Base-by-base conservation (phyloP, 805 yeast species). In the Wickerhamomyces bisporus region DNA sequence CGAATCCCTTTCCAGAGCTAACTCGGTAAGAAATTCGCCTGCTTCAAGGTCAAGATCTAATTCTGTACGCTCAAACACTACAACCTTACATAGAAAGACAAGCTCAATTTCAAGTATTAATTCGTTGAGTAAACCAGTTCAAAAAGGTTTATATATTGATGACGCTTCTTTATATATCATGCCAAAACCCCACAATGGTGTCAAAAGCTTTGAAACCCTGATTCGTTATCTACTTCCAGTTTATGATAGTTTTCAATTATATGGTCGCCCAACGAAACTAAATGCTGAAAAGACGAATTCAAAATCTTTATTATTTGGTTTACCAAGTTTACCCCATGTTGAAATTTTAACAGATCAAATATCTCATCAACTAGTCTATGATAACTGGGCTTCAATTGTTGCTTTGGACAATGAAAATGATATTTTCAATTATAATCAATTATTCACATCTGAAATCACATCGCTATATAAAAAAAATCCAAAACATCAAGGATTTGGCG, bases 101-200 rank as follows among this genome's bases (percentile, higher is more conserved):
- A 25, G 34, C 4, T 48, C 50, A n/a, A 15, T 33, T 2, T 38
- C 34, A 12, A 45, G 52, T 3, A 25, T 31, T 11, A 12, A 36
- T 1, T 43, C 53, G 2, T 7, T 21, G 10, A 21, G 24, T 10
- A 21, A 41, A 13, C 43, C 33, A 26, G 34, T 48, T 3, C 13
- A 26, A 9, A 43, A 42, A 33, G 39, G 43, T 8, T 23, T 30
- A 14, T 31, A 18, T 13, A 34, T 45, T 3, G 35, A 34, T 16
- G 38, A 47, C 24, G 38, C 56, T 6, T 40, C 50, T 4, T 40
- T 79, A 33, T 78, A 77, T 55, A 62, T 79, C 38, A 77, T 84
- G 68, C 93, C 94, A 4, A 77, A 73, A 38, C 55, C 74, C 19
- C 94, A 84, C 58, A 79, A 81, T 4, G 84, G 86, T 29, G 91